Conservation (phyloP, 352 stramenopile species). For the Globisporangium echinulatum region DNA sequence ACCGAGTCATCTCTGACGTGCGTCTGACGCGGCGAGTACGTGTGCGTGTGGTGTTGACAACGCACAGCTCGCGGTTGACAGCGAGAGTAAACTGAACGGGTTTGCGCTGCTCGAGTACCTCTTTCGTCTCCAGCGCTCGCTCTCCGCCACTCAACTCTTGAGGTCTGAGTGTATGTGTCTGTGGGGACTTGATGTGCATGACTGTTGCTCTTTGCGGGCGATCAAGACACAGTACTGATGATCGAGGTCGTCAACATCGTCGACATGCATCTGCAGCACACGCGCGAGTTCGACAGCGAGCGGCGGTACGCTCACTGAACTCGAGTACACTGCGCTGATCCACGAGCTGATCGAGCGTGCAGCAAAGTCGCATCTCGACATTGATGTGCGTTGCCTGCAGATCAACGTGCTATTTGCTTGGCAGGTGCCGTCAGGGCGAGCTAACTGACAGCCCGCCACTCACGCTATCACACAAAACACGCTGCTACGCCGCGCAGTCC, state of each 20-base stretch:
- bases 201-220: too few species aligned
- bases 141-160: constrained; percentile 14
- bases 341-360: constrained; percentile 18
- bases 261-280: constrained; percentile 3
- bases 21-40: too few species aligned
- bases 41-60: too few species aligned
- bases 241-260: background rate
- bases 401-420: too few species aligned
- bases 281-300: constrained; percentile 1
- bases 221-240: background rate
- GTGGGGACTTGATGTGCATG: too few species aligned
- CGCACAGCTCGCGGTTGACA: constrained; percentile 29
- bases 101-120: constrained; percentile 42
- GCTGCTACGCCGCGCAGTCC: constrained; percentile 4
- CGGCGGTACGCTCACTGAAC: constrained; percentile 18
- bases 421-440: too few species aligned
- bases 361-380: constrained; percentile 13
- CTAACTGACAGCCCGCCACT: background rate
- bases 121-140: constrained; percentile 31
- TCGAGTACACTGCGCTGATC: constrained; percentile 24
- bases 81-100: constrained; percentile 30
- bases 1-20: too few species aligned
- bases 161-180: background rate
- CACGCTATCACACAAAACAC: background rate
- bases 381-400: constrained; percentile 13